phyloP scores from a whole-genome alignment of 257 asterid species.

The Solanum tarapatanum region DNA sequence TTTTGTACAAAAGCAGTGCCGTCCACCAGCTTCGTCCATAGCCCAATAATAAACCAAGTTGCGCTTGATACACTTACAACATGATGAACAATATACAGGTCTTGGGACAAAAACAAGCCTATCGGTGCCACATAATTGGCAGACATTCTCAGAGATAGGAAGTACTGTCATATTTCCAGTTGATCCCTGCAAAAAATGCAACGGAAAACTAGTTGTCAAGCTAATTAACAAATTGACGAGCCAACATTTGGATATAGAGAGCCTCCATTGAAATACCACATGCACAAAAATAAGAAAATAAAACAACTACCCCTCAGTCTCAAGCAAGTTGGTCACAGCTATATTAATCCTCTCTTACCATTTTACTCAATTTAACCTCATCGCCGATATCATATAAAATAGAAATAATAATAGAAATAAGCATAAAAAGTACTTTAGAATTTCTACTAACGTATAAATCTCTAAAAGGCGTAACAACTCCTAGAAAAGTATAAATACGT shows the following conservation, averaged over 20 bases:
- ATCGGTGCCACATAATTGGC: constrained; percentile 43
- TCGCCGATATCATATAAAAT: neutral
- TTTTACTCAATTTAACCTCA: neutral
- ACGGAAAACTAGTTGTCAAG: neutral
- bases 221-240: neutral
- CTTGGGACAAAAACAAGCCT: constrained; percentile 27
- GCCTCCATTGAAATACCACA: neutral
- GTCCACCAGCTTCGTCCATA: constrained; percentile 17
- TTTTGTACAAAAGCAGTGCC: constrained; percentile 27
- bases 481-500: neutral
- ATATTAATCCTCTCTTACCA: neutral
- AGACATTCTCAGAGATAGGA: constrained; percentile 21
- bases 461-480: neutral
- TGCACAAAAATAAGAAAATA: neutral
- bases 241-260: neutral
- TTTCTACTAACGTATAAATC: neutral
- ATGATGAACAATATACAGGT: constrained; percentile 36
- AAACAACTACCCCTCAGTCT: neutral
- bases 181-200: constrained; percentile 10
- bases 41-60: constrained; percentile 30
- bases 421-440: neutral
- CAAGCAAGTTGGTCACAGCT: neutral
- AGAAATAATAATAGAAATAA: neutral
- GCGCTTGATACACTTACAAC: constrained; percentile 32
- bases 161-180: constrained; percentile 1